A percentile compares a stretch with the other conserved stretches of the same genome.
These are phyloP conservation scores for Trichoderma oligosporum DNA, from an alignment of 2,329 filamentous ascomycete genomes.

Conservation along the genomic window DNA sequence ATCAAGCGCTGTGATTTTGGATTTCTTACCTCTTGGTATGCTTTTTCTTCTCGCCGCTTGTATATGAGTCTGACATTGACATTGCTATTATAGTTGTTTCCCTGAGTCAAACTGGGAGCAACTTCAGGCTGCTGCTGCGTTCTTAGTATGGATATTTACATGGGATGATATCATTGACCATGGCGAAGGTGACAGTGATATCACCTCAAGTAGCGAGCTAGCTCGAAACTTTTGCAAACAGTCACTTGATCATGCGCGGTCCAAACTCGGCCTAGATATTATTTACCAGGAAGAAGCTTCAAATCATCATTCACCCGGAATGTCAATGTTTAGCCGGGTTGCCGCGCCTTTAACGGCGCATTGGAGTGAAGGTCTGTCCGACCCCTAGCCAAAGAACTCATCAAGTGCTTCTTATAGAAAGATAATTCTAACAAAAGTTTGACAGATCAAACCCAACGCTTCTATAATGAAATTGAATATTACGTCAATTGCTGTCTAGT, in stretches of 20 bases:
- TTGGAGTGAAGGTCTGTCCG: not conserved
- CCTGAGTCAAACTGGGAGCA: conserved; percentile 4
- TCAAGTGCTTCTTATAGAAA: not conserved
- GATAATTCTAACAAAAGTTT: not conserved
- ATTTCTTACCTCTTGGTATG: conserved; percentile 4
- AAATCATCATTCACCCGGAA: not conserved
- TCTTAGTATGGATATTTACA: conserved; percentile 9
- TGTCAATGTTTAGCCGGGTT: not conserved
- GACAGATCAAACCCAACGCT: not conserved
- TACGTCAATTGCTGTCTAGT: not conserved
- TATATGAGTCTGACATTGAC: not conserved
- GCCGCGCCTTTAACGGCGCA: not conserved
- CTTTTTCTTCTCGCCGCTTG: not conserved
- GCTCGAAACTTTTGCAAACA: not conserved
- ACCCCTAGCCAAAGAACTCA: too few relatives aligned
- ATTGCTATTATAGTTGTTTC: not conserved
- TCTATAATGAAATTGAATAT: conserved; percentile 2
- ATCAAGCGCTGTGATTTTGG: conserved; percentile 9
- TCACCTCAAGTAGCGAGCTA: not conserved
- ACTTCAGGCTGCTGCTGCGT: not conserved
- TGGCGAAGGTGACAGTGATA: not conserved
- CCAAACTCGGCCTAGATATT: not conserved
- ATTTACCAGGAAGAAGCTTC: too few relatives aligned
- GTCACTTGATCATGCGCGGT: not conserved
- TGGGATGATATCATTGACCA: conserved; percentile 12